Base-by-base conservation (phyloP, 495 filamentous ascomycete species). In the Penicillium samsonianum region DNA sequence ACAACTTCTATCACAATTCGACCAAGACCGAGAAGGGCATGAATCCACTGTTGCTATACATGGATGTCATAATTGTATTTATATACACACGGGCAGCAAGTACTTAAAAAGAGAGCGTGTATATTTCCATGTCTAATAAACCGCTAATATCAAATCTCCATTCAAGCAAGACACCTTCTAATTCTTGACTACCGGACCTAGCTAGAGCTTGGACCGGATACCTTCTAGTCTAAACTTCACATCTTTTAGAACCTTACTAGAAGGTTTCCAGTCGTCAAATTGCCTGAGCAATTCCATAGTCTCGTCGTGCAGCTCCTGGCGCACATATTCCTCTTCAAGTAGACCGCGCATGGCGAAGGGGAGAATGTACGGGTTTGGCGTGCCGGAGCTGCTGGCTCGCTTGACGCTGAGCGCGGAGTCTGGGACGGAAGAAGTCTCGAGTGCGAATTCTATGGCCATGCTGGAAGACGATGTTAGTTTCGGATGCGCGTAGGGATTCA, bases 151-250 rank as follows among this genome's bases (percentile, higher is more conserved):
- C 31, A 55, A 47, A 30, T 38, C 5, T n/a, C n/a, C 30, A 49
- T 26, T 2, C n/a, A 28, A 25, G 20, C 41, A 51, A 22, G 43
- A 35, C 9, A 26, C 22, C 4, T 11, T 37, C 40, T 22, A 23
- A 38, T 9, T 17, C 20, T 20, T 19, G 20, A 5, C 42, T 16
- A 49, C 41, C 41, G 19, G 28, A 5, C 43, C 30, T 22, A 96
- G 31, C 58, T 71, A 96, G 30, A 94, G 75, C 71, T 91, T 95
- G 6, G 88, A 92, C 61, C 90, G 79, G 44, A 98, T 92, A 8
- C 89, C 92, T 78, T 98, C 94, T 40, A 98, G 75, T 61, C 94
- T 82, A 69, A 95, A 98, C 68, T 94, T 96, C 33, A 98, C 94
- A 77, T 98, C 94, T 72, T 91, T 96, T 53, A 98, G 74, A 31